These are phyloP conservation scores for Metschnikowia colocasiae DNA, from an alignment of 805 yeast species.

Conservation along the genomic window DNA sequence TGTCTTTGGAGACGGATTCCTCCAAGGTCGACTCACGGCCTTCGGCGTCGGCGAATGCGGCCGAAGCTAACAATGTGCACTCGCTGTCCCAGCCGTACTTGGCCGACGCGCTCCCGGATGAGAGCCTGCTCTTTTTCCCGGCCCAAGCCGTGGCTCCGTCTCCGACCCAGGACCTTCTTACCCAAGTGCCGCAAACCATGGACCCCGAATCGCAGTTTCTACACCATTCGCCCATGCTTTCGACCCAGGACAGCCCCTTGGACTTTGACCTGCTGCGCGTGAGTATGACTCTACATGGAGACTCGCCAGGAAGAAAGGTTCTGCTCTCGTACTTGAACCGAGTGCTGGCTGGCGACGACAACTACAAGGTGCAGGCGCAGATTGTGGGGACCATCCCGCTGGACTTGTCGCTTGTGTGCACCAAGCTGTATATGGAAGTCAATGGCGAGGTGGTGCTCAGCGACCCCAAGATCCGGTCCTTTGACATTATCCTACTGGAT, in stretches of 20 bases:
- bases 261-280: not conserved
- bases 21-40: not conserved
- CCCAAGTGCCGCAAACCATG: slow-evolving; percentile 8
- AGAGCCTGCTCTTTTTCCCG: not conserved
- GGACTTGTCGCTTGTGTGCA: slow-evolving; percentile 26
- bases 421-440: slow-evolving; percentile 22
- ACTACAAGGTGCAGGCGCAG: slow-evolving; percentile 20
- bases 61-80: not conserved
- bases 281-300: not conserved
- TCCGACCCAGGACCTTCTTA: slow-evolving; percentile 9
- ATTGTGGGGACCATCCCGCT: slow-evolving; percentile 26
- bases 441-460: slow-evolving; percentile 9
- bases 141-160: not conserved
- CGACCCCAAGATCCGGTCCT: slow-evolving; percentile 25
- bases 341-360: not conserved
- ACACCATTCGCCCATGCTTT: not conserved
- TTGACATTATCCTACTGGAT: slow-evolving; percentile 26
- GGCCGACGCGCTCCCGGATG: not conserved
- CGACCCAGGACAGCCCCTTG: slow-evolving; percentile 4
- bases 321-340: slow-evolving; percentile 5
- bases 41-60: not conserved
- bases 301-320: not conserved
- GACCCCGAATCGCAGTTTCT: not conserved
- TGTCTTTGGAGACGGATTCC: slow-evolving; percentile 1
- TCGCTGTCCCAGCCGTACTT: not conserved